Evolutionary conservation across 352 stramenopile species (phyloP).

Genomic region (Peronospora tabacina): DNA sequence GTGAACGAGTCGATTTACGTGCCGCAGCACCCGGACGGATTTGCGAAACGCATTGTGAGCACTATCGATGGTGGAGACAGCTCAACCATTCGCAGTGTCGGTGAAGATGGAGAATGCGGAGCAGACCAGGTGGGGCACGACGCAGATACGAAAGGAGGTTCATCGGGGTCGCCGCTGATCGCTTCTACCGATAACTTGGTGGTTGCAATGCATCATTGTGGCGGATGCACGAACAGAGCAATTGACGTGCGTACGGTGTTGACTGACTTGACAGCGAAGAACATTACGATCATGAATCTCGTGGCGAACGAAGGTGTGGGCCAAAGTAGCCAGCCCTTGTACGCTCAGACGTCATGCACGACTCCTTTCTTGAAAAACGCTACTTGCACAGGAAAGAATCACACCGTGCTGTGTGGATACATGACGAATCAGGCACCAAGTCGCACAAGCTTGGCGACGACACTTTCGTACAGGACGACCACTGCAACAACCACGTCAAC

Average conservation of each 20-base stretch:
- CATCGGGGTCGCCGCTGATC: constrained; percentile 43
- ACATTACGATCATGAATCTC: constrained; percentile 33
- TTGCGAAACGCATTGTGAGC: constrained; percentile 46
- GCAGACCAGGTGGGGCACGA: constrained; percentile 37
- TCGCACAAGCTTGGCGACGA: constrained; percentile 2
- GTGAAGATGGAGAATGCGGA: constrained; percentile 27
- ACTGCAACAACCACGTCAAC: not conserved
- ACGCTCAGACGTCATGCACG: constrained; percentile 18
- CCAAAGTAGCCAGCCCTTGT: constrained; percentile 9
- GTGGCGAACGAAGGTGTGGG: constrained; percentile 12
- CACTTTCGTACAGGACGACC: constrained; percentile 1
- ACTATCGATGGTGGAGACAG: constrained; percentile 22
- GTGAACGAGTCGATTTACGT: constrained; percentile 54
- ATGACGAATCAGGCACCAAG: not conserved
- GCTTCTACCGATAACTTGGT: constrained; percentile 38
- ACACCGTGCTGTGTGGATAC: constrained; percentile 4
- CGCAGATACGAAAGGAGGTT: constrained; percentile 38
- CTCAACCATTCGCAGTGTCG: constrained; percentile 29
- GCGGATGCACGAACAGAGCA: constrained; percentile 38
- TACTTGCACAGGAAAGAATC: constrained; percentile 3
- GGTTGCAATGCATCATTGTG: constrained; percentile 49
- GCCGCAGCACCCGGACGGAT: constrained; percentile 42
- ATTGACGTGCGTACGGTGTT: constrained; percentile 39
- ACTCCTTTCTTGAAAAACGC: constrained; percentile 9
- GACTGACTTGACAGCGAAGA: constrained; percentile 27